Conservation (phyloP, 169 alveolate genomes). For the Plasmodium ovale region DNA sequence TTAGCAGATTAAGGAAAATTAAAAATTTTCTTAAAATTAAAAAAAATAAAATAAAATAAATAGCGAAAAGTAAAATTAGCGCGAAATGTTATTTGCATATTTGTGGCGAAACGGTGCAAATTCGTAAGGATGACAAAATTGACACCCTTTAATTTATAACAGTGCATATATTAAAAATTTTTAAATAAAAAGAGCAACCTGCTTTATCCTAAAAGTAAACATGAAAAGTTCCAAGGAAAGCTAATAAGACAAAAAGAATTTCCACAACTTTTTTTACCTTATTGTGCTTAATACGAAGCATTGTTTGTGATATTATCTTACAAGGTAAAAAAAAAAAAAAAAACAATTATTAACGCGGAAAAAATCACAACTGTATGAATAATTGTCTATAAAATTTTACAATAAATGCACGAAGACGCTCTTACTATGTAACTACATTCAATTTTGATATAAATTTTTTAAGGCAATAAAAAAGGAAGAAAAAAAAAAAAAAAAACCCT, state of each 20-base stretch:
- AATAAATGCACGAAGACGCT: neutral
- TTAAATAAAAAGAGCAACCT: neutral
- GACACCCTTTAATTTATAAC: too few species aligned
- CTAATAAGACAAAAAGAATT: neutral
- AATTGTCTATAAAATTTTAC: conserved; percentile 2
- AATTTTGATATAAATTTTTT: neutral
- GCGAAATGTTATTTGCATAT: too few species aligned
- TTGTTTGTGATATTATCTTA: too few species aligned
- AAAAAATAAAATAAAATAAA: too few species aligned
- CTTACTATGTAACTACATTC: conserved; percentile 34
- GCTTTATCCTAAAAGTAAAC: neutral
- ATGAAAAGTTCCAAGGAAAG: neutral
- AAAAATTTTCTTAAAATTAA: too few species aligned
- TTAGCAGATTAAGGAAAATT: too few species aligned
- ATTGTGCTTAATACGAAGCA: too few species aligned
- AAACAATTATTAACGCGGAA: neutral
- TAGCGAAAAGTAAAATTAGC: too few species aligned
- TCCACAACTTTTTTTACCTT: neutral
- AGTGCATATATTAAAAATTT: neutral
- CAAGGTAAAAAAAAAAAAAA: too few species aligned
- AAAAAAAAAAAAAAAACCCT: too few species aligned
- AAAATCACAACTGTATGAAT: neutral
- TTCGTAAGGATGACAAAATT: too few species aligned
- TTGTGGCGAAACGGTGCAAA: too few species aligned
- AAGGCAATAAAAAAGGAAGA: neutral